Evolutionary conservation across 805 yeast species (phyloP).

Genomic region (Saccharomycopsis babjevae): DNA sequence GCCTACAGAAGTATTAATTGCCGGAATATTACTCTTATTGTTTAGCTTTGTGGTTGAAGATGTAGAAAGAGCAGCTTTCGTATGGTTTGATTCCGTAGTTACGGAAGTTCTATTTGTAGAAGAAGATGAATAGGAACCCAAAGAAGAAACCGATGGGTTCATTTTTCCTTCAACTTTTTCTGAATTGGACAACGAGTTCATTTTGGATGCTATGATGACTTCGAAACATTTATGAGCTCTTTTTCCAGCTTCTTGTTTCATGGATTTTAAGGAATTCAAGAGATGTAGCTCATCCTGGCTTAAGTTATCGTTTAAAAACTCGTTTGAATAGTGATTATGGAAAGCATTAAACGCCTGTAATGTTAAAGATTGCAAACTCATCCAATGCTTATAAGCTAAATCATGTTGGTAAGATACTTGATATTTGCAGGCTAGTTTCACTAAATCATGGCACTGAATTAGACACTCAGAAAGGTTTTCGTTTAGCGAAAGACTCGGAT

Average conservation of each 20-base stretch:
- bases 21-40: background rate
- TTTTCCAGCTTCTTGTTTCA: slow-evolving; percentile 1
- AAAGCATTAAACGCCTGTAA: background rate
- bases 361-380: slow-evolving; percentile 14
- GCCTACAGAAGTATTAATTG: background rate
- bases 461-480: slow-evolving; percentile 13
- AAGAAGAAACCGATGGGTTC: background rate
- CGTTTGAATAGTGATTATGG: background rate
- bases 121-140: background rate
- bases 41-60: background rate
- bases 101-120: background rate
- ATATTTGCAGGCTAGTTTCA: slow-evolving; percentile 11
- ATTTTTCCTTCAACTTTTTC: background rate
- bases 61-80: background rate
- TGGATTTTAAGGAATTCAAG: background rate
- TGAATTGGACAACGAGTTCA: background rate
- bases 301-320: background rate
- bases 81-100: background rate
- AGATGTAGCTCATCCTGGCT: slow-evolving; percentile 9
- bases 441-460: slow-evolving; percentile 2
- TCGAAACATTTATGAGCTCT: slow-evolving; percentile 16
- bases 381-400: slow-evolving; percentile 18
- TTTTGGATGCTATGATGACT: slow-evolving; percentile 3
- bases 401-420: slow-evolving; percentile 8
- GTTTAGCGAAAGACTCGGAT: background rate